These are phyloP conservation scores for Clavispora vitiphila DNA, from an alignment of 805 yeast genomes.

Conservation along the genomic window DNA sequence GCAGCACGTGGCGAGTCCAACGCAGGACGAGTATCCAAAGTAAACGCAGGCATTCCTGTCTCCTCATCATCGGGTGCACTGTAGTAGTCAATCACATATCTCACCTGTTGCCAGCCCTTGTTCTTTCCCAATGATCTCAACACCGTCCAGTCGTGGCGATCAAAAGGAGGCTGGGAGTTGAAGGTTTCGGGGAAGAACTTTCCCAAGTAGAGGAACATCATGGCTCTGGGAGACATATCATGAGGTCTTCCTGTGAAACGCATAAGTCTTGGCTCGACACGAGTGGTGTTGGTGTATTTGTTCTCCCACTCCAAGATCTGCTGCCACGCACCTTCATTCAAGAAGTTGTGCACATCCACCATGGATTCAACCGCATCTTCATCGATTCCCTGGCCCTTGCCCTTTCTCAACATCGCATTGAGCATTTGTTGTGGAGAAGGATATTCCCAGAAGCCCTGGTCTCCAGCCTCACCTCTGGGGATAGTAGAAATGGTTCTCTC, in stretches of 20 bases:
- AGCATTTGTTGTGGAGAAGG: conserved; percentile 99
- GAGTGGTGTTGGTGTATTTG: conserved; percentile 52
- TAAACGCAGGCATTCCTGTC: conserved; percentile 86
- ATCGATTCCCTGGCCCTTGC: conserved; percentile 80
- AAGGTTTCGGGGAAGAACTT: conserved; percentile 67
- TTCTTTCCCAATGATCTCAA: conserved; percentile 51
- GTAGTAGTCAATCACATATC: conserved; percentile 94
- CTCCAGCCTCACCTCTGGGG: conserved; percentile 68
- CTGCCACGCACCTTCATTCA: conserved; percentile 97
- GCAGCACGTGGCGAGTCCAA: conserved; percentile 63
- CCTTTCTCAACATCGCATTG: conserved; percentile 94
- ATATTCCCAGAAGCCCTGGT: conserved; percentile 90
- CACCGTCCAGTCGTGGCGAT: conserved; percentile 98
- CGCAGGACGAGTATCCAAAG: conserved; percentile 94
- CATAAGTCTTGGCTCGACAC: conserved; percentile 66
- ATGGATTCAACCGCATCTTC: conserved; percentile 94
- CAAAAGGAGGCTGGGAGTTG: conserved; percentile 84
- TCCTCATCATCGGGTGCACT: conserved; percentile 89
- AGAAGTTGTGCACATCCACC: conserved; percentile 95
- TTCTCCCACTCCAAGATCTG: conserved; percentile 91
- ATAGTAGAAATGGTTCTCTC: conserved; percentile 80
- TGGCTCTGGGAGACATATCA: conserved; percentile 82
- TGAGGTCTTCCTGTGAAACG: conserved; percentile 91
- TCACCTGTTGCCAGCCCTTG: conserved; percentile 57
- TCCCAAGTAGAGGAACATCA: conserved; percentile 59